These are phyloP conservation scores for Alternaria ethzedia DNA, from an alignment of 2,329 filamentous ascomycete species.

Conservation along the genomic window DNA sequence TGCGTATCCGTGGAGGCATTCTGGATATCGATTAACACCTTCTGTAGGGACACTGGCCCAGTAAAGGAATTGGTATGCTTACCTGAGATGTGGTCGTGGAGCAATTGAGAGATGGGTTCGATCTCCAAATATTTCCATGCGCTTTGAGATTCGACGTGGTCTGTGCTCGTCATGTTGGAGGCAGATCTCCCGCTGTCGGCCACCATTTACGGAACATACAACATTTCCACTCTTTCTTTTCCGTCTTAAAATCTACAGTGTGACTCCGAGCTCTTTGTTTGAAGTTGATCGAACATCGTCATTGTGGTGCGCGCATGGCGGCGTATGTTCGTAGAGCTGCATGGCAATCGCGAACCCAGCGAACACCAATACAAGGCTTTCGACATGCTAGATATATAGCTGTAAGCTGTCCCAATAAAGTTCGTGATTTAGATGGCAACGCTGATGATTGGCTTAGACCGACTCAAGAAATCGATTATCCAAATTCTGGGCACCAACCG, in stretches of 20 bases:
- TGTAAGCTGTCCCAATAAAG: constrained; percentile 32
- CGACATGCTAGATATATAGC: constrained; percentile 41
- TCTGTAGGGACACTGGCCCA: neutral
- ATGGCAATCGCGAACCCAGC: constrained; percentile 16
- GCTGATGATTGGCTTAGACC: constrained; percentile 44
- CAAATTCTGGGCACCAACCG: constrained; percentile 79
- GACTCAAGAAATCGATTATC: constrained; percentile 70
- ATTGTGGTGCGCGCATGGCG: constrained; percentile 32
- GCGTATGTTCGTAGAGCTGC: constrained; percentile 30
- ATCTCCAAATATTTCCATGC: constrained; percentile 38
- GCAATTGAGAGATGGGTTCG: constrained; percentile 31
- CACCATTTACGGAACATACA: constrained; percentile 8
- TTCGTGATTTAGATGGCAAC: neutral
- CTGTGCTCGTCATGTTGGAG: constrained; percentile 29
- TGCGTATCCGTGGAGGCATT: constrained; percentile 49
- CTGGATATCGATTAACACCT: constrained; percentile 14
- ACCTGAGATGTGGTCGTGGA: constrained; percentile 33
- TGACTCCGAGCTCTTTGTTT: neutral
- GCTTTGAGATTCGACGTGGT: constrained; percentile 26
- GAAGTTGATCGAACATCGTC: no score
- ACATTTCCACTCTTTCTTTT: neutral
- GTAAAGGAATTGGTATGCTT: constrained; percentile 10
- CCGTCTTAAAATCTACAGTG: neutral
- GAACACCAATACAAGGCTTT: constrained; percentile 9
- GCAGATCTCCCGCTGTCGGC: constrained; percentile 10